Conservation (phyloP, 805 yeast species). For the Yarrowia deformans region DNA sequence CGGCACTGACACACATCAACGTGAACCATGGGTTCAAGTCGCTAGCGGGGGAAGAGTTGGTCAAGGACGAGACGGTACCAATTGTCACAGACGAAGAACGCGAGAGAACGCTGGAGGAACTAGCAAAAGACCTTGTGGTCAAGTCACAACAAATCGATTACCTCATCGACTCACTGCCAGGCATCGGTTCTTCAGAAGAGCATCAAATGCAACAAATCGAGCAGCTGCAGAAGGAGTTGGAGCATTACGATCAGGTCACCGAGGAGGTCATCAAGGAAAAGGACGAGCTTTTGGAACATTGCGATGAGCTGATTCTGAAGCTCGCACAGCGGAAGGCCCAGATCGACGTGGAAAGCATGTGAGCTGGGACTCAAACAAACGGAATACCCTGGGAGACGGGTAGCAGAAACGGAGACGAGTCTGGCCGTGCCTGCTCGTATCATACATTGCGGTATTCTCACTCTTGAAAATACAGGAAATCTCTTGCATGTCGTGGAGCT, state of each 20-base stretch:
- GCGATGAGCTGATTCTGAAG: conserved; percentile 29
- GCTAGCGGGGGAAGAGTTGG: conserved; percentile 62
- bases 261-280: conserved; percentile 32
- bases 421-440: neutral
- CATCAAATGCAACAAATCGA: conserved; percentile 73
- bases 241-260: conserved; percentile 65
- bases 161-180: conserved; percentile 88
- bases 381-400: neutral
- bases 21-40: conserved; percentile 71
- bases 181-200: conserved; percentile 82
- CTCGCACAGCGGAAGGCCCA: conserved; percentile 28
- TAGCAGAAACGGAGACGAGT: neutral
- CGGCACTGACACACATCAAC: conserved; percentile 60
- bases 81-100: conserved; percentile 50
- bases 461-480: neutral
- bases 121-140: conserved; percentile 82
- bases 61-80: conserved; percentile 54
- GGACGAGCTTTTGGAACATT: conserved; percentile 18
- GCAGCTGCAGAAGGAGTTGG: conserved; percentile 66
- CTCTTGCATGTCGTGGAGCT: neutral
- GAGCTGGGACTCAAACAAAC: neutral
- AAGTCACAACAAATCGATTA: conserved; percentile 87
- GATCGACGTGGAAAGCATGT: conserved; percentile 29
- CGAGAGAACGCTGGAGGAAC: conserved; percentile 67
- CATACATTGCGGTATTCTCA: neutral